These are phyloP conservation scores for Solanum boliviense DNA, from an alignment of 257 asterid species.

Conservation along the genomic window DNA sequence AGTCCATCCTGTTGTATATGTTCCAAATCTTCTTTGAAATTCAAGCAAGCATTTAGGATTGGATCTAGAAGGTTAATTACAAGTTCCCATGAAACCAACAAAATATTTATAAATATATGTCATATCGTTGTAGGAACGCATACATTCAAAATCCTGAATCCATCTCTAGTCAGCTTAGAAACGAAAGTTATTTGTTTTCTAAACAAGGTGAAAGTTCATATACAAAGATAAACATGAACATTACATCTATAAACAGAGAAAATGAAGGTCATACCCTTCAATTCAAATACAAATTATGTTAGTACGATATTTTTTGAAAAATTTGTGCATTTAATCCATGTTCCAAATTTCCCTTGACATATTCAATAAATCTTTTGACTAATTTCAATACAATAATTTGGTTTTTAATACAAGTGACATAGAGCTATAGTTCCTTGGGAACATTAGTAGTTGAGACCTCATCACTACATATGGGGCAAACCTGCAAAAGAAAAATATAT, in stretches of 20 bases:
- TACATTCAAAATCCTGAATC: not conserved
- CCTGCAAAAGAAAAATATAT: slow-evolving; percentile 10
- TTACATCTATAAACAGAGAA: not conserved
- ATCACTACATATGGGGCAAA: slow-evolving; percentile 49
- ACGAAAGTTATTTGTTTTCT: not conserved
- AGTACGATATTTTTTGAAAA: not conserved
- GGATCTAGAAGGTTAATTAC: not conserved
- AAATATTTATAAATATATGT: not conserved
- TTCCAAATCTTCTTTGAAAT: not conserved
- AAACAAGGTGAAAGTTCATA: not conserved
- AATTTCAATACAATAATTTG: not conserved
- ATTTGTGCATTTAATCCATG: not conserved
- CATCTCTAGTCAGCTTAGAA: not conserved
- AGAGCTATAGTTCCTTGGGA: slow-evolving; percentile 3
- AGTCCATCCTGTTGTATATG: not conserved
- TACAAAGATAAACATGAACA: not conserved
- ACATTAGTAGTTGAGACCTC: slow-evolving; percentile 27
- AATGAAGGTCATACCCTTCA: not conserved
- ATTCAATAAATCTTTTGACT: not conserved
- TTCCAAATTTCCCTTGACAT: not conserved
- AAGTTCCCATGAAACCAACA: not conserved
- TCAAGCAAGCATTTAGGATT: not conserved
- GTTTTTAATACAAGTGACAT: not conserved
- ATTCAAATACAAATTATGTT: not conserved
- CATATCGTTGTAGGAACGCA: not conserved